Conservation (phyloP, 2,329 filamentous ascomycete genomes). For the Dactylonectria macrodidyma region DNA sequence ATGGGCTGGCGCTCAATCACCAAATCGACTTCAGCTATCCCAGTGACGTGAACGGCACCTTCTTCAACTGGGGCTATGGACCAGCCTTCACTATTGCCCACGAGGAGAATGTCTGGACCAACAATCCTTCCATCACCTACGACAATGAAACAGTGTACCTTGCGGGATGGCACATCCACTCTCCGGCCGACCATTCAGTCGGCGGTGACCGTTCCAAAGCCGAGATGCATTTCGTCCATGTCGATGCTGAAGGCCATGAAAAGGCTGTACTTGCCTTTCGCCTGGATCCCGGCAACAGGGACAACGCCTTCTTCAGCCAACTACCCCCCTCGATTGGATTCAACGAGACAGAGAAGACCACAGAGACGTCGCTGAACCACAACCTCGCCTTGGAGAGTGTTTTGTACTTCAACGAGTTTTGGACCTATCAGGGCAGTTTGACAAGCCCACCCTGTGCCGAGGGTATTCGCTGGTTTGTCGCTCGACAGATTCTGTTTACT, state of each 20-base stretch:
- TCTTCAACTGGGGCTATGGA: conserved; percentile 41
- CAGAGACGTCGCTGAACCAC: conserved; percentile 25
- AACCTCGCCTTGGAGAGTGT: conserved; percentile 33
- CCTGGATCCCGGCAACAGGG: conserved; percentile 34
- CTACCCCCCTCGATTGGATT: conserved; percentile 35
- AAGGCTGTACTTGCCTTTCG: conserved; percentile 38
- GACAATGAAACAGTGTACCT: conserved; percentile 42
- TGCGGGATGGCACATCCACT: conserved; percentile 41
- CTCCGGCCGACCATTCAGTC: conserved; percentile 39
- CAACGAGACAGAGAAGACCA: conserved; percentile 22
- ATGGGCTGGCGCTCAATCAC: conserved; percentile 36
- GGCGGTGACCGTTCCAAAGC: conserved; percentile 40
- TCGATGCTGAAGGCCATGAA: conserved; percentile 30
- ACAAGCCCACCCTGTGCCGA: conserved; percentile 38
- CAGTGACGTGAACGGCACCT: conserved; percentile 23
- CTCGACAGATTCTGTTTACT: conserved; percentile 37
- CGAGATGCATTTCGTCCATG: conserved; percentile 40
- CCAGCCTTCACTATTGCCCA: conserved; percentile 37
- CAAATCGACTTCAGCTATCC: conserved; percentile 35
- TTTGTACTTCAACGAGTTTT: conserved; percentile 37
- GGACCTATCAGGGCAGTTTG: conserved; percentile 41
- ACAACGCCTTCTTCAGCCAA: conserved; percentile 25
- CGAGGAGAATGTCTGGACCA: conserved; percentile 26
- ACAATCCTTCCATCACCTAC: conserved; percentile 36
- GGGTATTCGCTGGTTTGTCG: conserved; percentile 38